Evolutionary conservation across 257 asterid species (phyloP).

Genomic region (Solanum appendiculatum): DNA sequence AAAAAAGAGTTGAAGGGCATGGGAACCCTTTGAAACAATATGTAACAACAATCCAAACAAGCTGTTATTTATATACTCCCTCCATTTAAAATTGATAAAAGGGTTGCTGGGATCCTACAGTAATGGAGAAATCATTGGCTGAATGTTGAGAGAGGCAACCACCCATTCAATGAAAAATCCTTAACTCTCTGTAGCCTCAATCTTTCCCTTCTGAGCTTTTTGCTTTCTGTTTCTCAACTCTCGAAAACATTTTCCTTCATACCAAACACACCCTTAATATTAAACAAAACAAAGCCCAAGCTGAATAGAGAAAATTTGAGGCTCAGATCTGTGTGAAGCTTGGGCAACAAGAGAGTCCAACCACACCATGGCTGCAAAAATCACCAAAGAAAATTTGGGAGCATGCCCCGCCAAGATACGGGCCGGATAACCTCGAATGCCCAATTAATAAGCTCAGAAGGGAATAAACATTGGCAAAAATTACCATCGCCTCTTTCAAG

Average conservation of each 20-base stretch:
- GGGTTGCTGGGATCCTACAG: constrained; percentile 7
- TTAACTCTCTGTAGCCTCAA: not conserved
- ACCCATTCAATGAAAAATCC: constrained; percentile 23
- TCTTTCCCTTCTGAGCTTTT: not conserved
- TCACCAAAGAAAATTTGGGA: not conserved
- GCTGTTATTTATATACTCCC: not conserved
- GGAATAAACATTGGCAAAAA: not conserved
- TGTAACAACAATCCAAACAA: not conserved
- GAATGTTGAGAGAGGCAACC: constrained; percentile 44
- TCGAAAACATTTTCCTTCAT: not conserved
- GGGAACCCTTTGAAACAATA: not conserved
- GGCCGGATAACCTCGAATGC: not conserved
- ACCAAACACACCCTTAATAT: not conserved
- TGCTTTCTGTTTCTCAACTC: not conserved
- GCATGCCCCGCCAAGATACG: constrained; percentile 17
- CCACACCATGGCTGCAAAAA: constrained; percentile 18
- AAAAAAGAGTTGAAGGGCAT: not conserved
- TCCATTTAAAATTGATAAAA: not conserved
- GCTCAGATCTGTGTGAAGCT: not conserved
- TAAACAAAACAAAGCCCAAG: not conserved
- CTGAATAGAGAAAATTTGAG: not conserved
- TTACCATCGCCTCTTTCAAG: not conserved
- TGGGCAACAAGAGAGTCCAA: not conserved
- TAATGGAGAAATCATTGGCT: constrained; percentile 12
- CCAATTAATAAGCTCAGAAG: not conserved